A percentile compares a stretch with the other conserved stretches of the same genome.
These are phyloP conservation scores for Jamesozyma jinghongensis DNA, from an alignment of 805 yeast genomes.

Conservation along the genomic window DNA sequence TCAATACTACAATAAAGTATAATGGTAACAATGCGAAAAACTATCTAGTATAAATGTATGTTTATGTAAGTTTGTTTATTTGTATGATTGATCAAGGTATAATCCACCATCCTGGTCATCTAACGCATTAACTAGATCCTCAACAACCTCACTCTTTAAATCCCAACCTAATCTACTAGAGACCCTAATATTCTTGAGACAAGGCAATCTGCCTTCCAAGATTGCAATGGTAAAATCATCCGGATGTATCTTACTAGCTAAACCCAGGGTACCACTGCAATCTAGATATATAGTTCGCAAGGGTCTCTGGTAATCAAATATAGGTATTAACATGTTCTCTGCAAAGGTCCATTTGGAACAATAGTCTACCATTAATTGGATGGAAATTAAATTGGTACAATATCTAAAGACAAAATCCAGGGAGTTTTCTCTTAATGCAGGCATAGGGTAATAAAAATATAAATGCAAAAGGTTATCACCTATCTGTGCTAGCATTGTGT, in stretches of 20 bases:
- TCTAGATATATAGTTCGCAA: constrained; percentile 59
- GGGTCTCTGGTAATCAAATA: constrained; percentile 20
- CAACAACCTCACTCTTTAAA: constrained; percentile 48
- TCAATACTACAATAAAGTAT: too few relatives aligned
- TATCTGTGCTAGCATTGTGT: constrained; percentile 48
- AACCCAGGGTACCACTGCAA: constrained; percentile 81
- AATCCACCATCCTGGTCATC: constrained; percentile 74
- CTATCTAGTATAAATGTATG: too few relatives aligned
- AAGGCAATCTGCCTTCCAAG: constrained; percentile 66
- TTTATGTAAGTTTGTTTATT: too few relatives aligned
- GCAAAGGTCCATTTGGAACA: constrained; percentile 41
- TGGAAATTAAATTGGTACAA: constrained; percentile 61
- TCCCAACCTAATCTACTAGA: constrained; percentile 85
- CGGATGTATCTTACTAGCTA: constrained; percentile 74
- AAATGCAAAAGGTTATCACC: constrained; percentile 59
- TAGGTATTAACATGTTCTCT: constrained; percentile 35
- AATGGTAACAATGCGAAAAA: too few relatives aligned
- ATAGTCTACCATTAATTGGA: constrained; percentile 77
- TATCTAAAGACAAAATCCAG: constrained; percentile 63
- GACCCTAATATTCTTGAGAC: constrained; percentile 51
- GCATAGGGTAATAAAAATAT: constrained; percentile 82
- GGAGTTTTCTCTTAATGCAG: constrained; percentile 57
- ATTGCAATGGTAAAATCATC: constrained; percentile 82
- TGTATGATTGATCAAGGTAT: constrained; percentile 26
- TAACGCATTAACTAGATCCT: constrained; percentile 55